Evolutionary conservation across 2,329 filamentous ascomycete species (phyloP).

Genomic region (Fusarium gaditjirri): DNA sequence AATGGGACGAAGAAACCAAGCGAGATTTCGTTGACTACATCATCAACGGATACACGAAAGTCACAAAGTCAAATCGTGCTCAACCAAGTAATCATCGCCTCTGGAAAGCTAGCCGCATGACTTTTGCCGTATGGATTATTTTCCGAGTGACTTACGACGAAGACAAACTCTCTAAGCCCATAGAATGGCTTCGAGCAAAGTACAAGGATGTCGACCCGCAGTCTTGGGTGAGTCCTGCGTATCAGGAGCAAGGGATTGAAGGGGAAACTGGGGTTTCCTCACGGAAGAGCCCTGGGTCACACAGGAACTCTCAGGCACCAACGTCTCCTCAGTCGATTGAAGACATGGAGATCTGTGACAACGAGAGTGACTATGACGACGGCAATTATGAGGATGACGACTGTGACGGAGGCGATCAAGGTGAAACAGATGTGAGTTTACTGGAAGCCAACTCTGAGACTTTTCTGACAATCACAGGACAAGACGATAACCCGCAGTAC

Average conservation of each 20-base stretch:
- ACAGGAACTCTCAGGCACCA: neutral
- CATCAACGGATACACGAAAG: neutral
- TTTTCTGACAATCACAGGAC: neutral
- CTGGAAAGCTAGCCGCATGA: neutral
- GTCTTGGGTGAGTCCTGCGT: neutral
- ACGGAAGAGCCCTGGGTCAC: neutral
- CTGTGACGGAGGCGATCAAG: neutral
- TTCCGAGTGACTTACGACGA: neutral
- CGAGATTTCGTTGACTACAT: neutral
- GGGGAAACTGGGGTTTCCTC: fast-evolving
- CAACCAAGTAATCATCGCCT: neutral
- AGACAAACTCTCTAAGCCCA: neutral
- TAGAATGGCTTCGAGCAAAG: neutral
- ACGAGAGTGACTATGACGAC: neutral
- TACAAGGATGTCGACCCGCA: neutral
- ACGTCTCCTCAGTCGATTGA: neutral
- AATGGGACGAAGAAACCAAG: neutral
- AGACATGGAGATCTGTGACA: neutral
- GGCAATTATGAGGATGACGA: fast-evolving
- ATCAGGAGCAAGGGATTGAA: neutral
- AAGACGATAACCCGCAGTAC: neutral
- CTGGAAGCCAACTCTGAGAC: neutral
- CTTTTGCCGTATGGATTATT: neutral
- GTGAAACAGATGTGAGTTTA: neutral
- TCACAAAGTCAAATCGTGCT: neutral